Percentiles rank a stretch among this genome's conserved stretches.
Conservation (phyloP, 129 eudicot species). For the sunflower (Helianthus annuus) region HanXRQr2.0-SUNRISE NC_035441.2:118582995-118583494, state of each 20-base stretch:
- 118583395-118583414: not conserved
- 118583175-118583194: not conserved
- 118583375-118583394: constrained; percentile 6
- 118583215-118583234: constrained; percentile 51
- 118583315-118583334: constrained; percentile 60
- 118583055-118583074: not conserved
- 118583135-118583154: constrained; percentile 8
- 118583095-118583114: not conserved
- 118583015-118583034: not conserved
- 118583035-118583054: not conserved
- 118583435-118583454: constrained; percentile 90
- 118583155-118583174: not conserved
- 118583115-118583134: not conserved
- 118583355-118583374: constrained; percentile 9
- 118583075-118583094: not conserved
- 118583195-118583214: constrained; percentile 12
- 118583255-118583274: constrained; percentile 94
- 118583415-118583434: constrained; percentile 49
- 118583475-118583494: constrained; percentile 90
- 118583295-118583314: constrained; percentile 88
- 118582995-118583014: not conserved
- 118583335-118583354: constrained; percentile 44
- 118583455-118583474: constrained; percentile 94
- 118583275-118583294: constrained; percentile 94
- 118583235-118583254: constrained; percentile 90